Conservation (phyloP, 495 filamentous ascomycete genomes). For the Neurospora tetrasperma region DNA sequence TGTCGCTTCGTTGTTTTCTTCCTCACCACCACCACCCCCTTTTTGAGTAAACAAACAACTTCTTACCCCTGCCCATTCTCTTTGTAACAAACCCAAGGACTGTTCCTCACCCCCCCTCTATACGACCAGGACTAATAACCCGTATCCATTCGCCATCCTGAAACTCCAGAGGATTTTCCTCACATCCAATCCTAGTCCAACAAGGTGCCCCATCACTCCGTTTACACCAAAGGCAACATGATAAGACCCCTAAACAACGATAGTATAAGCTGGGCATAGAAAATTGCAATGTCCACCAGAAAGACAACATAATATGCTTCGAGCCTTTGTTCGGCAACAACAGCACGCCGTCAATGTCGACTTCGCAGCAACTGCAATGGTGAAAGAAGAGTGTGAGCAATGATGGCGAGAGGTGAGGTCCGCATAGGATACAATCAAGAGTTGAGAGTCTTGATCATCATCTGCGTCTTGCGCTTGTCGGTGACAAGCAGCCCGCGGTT, state of each 20-base stretch:
- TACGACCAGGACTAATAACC: not conserved
- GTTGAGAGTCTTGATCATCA: slow-evolving; percentile 55
- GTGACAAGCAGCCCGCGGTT: slow-evolving; percentile 53
- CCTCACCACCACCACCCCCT: not conserved
- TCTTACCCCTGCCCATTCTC: not conserved
- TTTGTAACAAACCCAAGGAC: not conserved
- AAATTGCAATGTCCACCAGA: not conserved
- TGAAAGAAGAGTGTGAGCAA: not conserved
- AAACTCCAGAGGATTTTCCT: not conserved
- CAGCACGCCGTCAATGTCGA: not conserved
- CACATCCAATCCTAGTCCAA: slow-evolving; percentile 1
- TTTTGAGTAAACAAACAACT: not conserved
- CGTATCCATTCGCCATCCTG: not conserved
- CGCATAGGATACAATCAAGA: slow-evolving; percentile 12
- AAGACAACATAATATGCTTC: not conserved
- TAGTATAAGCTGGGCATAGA: not conserved
- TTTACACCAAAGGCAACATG: not conserved
- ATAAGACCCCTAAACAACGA: not conserved
- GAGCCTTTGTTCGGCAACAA: not conserved
- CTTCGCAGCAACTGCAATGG: not conserved
- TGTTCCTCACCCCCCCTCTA: not conserved
- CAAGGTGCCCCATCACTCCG: not conserved
- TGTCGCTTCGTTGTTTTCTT: not conserved
- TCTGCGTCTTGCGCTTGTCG: slow-evolving; percentile 54
- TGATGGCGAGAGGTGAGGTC: not conserved